Evolutionary conservation across 208 protist genomes (phyloP), one percentile per base, ranked within the genome.

Genomic region (Trypanosoma mega): DNA sequence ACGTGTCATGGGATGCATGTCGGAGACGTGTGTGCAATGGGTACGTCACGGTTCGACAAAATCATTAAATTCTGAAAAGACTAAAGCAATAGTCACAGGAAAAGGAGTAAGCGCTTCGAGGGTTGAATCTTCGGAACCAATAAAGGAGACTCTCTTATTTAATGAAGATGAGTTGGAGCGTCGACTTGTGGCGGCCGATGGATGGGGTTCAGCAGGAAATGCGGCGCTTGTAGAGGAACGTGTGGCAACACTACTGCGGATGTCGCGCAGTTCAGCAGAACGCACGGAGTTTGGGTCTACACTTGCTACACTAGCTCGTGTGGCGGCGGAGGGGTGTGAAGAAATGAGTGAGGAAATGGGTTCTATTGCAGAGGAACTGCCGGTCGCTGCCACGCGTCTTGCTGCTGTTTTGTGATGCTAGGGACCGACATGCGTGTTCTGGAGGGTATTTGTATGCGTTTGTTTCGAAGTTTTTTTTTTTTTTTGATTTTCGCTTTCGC

Each of bases 291-390:
- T 92, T 26, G 72, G 74, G 20, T 72, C 71, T 36, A 36, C 84
- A 31, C 68, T 88, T 37, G 78, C 84, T 48, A 66, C 67, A 16
- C 66, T 92, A 18, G 72, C 76, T 23, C 68, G 80, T 66, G 67
- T 74, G 62, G 66, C 63, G 11, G 73, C 72, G 24, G 80, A 85
- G 58, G 74, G 72, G 0, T 61, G 59, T 26, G 34, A 64, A 1
- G 20, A 21, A 11, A 30, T 88, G 9, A 20, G 48, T 2, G 7
- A 26, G 4, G 34, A 43, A 0, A 27, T 65, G 20, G 73, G 68
- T 23, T 41, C 44, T 16, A 49, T 92, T 24, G 76, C 75, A 3
- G 63, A 51, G 8, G 80, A 88, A 31, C 63, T 92, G 14, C 85
- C 85, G 1, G 12, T 44, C 1, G 59, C 88, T 30, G 73, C 67